Evolutionary conservation across 306 rosid genomes (phyloP), one percentile per base, ranked within the genome.

Genomic region (Medicago truncatula): DNA sequence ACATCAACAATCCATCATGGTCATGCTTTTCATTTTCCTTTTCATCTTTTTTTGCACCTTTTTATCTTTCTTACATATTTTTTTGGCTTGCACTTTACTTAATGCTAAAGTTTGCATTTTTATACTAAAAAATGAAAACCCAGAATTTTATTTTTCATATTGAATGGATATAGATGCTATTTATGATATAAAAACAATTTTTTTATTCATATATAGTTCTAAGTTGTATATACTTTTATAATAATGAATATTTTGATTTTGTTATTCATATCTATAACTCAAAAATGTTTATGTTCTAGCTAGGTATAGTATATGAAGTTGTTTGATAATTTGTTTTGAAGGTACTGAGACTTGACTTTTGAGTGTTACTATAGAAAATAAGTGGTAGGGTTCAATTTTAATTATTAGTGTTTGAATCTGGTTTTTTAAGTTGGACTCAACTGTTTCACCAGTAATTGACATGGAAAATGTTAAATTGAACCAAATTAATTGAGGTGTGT

Each of bases 1-100:
- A 70, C 71, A 46, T 70, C 39, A 44, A 73, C 41, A 16, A 64
- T 57, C 77, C 39, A 63, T 31, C 70, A 64, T 54, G 88, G 88
- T 88, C 64, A 66, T 38, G 20, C 9, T 56, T 16, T 25, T 20
- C 43, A 50, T 16, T 73, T 73, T 34, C 38, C 47, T 71, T 76
- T 16, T 11, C 57, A 4, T 85, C 8, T 10, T 59, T 52, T 52
- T 28, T 34, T 34, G 38, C 38, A 34, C 38, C 38, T 34, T 34
- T 34, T 34, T 31, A 4, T 31, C 36, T 31, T 31, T 31, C 36
- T 31, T 34, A 34, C 38, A 34, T 34, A 34, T 34, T 34, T 34
- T 34, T 34, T 34, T 34, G 36, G 6, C 7, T 34, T 71, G 13
- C 17, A 31, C 36, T 7, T 62, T 57, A 50, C 21, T 66, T 72